These are phyloP conservation scores for Gracilaria caudata DNA, from an alignment of 23 red algal species.

Conservation along the genomic window DNA sequence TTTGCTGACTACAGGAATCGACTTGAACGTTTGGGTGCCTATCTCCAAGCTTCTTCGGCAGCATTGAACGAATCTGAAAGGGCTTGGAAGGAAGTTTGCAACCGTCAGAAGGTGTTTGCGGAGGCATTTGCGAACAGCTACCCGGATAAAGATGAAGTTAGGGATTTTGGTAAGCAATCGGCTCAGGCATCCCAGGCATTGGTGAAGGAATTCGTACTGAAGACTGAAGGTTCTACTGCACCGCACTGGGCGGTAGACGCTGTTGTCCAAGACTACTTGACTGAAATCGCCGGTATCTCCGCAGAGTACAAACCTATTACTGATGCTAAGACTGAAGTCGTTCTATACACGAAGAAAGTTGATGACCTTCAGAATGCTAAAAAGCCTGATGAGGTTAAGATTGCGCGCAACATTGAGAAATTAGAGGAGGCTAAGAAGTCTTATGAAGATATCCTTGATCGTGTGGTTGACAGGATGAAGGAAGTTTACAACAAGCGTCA, in stretches of 20 bases:
- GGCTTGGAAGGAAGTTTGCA: slow-evolving; percentile 64
- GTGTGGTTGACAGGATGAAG: slow-evolving; percentile 71
- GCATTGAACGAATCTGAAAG: slow-evolving; percentile 55
- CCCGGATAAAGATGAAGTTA: slow-evolving; percentile 64
- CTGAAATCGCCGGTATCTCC: slow-evolving; percentile 43
- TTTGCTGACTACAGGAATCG: slow-evolving; percentile 59
- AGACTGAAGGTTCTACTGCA: slow-evolving; percentile 71
- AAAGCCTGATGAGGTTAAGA: slow-evolving; percentile 72
- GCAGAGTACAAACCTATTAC: slow-evolving; percentile 46
- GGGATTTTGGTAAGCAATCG: slow-evolving; percentile 60
- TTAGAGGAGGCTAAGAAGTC: slow-evolving; percentile 56
- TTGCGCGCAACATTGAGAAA: slow-evolving; percentile 74
- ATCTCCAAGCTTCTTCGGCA: slow-evolving; percentile 43
- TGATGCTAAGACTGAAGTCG: slow-evolving; percentile 60
- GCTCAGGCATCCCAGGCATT: slow-evolving; percentile 53
- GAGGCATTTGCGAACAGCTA: slow-evolving; percentile 69
- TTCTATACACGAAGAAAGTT: slow-evolving; percentile 74
- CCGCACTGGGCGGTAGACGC: slow-evolving; percentile 53
- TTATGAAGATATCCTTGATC: slow-evolving; percentile 60
- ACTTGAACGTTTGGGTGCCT: slow-evolving; percentile 31
- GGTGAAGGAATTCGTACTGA: slow-evolving; percentile 69
- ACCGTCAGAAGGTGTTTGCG: slow-evolving; percentile 60
- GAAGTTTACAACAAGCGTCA: slow-evolving; percentile 70
- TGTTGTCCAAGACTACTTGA: slow-evolving; percentile 66
- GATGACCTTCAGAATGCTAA: slow-evolving; percentile 60